Evolutionary conservation across 2,329 filamentous ascomycete genomes (phyloP).

Genomic region (Colletotrichum brevisporum): DNA sequence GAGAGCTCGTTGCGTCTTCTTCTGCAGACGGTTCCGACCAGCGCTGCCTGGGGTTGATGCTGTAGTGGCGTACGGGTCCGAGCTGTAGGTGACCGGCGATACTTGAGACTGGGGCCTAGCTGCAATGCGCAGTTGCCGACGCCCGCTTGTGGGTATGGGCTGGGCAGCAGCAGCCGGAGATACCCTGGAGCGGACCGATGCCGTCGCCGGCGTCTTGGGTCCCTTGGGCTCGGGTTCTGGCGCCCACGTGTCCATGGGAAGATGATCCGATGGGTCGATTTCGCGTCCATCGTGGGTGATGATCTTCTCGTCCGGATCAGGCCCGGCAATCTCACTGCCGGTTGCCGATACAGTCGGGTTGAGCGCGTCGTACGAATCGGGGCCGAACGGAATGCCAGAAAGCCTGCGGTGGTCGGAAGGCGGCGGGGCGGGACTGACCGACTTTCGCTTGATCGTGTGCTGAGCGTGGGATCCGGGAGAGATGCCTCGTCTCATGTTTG

Average conservation of each 20-base stretch:
- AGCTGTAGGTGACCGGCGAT: constrained; percentile 50
- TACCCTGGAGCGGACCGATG: constrained; percentile 52
- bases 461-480: constrained; percentile 60
- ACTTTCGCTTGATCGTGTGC: constrained; percentile 77
- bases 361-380: constrained; percentile 81
- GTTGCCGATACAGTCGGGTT: constrained; percentile 68
- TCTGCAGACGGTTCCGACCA: constrained; percentile 74
- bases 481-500: constrained; percentile 56
- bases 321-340: constrained; percentile 44
- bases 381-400: constrained; percentile 78
- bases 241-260: constrained; percentile 83
- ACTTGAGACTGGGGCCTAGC: constrained; percentile 64
- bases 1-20: constrained; percentile 66
- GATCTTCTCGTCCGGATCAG: constrained; percentile 75
- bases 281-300: constrained; percentile 82
- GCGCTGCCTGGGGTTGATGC: constrained; percentile 50
- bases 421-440: constrained; percentile 78
- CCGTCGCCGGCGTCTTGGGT: constrained; percentile 46
- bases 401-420: constrained; percentile 63
- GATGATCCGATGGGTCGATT: constrained; percentile 84
- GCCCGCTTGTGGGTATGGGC: constrained; percentile 64
- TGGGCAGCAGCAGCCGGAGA: constrained; percentile 65
- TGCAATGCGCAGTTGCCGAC: constrained; percentile 66
- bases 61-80: constrained; percentile 49
- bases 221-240: constrained; percentile 76